Percentiles rank a stretch among this genome's conserved stretches.
Evolutionary conservation across 441 rosid species (phyloP).

Genomic region (Croton setiger): DNA sequence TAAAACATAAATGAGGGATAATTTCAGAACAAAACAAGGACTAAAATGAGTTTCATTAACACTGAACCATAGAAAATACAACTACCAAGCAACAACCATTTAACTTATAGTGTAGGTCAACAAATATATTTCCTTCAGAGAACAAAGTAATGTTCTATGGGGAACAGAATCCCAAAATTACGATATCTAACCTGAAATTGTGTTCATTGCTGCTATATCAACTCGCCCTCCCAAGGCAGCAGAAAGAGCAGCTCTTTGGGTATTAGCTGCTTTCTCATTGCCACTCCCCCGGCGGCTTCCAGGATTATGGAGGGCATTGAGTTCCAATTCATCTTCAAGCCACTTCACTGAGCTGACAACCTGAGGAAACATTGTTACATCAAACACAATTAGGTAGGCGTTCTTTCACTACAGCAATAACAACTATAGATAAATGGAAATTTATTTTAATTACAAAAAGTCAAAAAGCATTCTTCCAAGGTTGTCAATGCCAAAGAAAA

Average conservation of each 20-base stretch:
- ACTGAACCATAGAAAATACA: constrained; percentile 5
- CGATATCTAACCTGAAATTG: constrained; percentile 74
- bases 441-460: neutral
- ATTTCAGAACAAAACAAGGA: constrained; percentile 6
- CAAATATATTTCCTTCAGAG: neutral
- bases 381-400: constrained; percentile 9
- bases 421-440: neutral
- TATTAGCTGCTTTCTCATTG: constrained; percentile 91
- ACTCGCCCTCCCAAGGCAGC: constrained; percentile 95
- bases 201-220: constrained; percentile 77
- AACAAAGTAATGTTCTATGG: neutral
- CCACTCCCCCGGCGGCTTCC: constrained; percentile 88
- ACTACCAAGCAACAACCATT: constrained; percentile 7
- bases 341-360: constrained; percentile 98
- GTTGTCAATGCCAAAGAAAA: constrained; percentile 8
- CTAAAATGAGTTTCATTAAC: neutral
- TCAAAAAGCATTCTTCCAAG: constrained; percentile 1
- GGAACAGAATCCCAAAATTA: neutral
- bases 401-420: neutral
- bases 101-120: neutral
- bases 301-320: constrained; percentile 93
- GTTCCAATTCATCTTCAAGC: constrained; percentile 99
- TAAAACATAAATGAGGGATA: constrained; percentile 21
- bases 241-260: constrained; percentile 88
- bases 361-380: constrained; percentile 37